Base-by-base conservation (phyloP, 2,329 filamentous ascomycete genomes). In the Sporothrix inflata region DNA sequence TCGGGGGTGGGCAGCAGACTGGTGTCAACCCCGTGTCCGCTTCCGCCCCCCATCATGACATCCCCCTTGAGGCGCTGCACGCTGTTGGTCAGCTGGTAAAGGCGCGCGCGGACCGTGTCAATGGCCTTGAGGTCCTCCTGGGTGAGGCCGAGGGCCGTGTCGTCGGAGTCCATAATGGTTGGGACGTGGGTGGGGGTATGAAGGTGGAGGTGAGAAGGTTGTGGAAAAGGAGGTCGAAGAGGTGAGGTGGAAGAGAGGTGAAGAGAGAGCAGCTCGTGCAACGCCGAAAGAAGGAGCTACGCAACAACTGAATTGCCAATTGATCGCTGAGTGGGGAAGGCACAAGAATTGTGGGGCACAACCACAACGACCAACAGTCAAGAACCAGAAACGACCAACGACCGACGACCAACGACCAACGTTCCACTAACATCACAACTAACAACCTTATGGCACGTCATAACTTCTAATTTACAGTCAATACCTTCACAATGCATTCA, bases 1-100 rank as follows among this genome's bases (percentile, higher is more conserved):
- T 89, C 86, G 91, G 89, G 88, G 71, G 86, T 85, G 34, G 92
- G 92, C 5, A 94, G 84, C 30, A 90, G 90, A 70, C 91, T 88
- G 4, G 38, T 6, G 21, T 65, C 60, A 4, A 27, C 40, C n/a
- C 60, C 60, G 12, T 65, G n/a, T 21, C 55, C 30, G 55, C 55
- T 34, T 34, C 30, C 55, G 9, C 60, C 60, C 79, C 86, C 89
- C 73, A 86, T 85, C 51, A 88, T 80, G 51, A 94, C 83, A 76
- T 89, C 87, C 75, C 84, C 82, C 76, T 88, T 87, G 27, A 94
- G 83, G 53, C 90, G 91, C 72, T 83, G 85, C 24, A 94, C 87
- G 76, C 88, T 92, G 79, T 87, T 90, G 4, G 89, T 88, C 30
- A 94, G 86, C 78, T 93, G 90, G 61, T 85, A 85, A 27, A 94